Evolutionary conservation across 78 protist genomes (phyloP), one percentile per base, ranked within the genome.

Genomic region (Emiliania huxleyi): DNA sequence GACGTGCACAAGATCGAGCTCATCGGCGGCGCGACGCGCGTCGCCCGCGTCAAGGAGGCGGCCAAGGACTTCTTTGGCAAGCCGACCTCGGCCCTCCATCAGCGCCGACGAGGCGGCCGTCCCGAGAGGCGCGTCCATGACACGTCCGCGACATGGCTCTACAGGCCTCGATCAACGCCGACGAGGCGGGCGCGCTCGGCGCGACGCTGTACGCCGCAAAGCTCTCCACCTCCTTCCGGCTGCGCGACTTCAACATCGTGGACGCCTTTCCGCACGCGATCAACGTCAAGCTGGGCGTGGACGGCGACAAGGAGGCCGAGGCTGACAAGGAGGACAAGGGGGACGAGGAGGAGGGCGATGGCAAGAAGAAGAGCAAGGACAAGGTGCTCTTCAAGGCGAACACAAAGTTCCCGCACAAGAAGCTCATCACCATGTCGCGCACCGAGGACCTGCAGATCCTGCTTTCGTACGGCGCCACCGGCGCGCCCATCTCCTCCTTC

Each of bases 171-270:
- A 2, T 75, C 85, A 75, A 75, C 85, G 85, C 37, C 85, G 85
- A 75, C 45, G 85, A 75, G 46, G 85, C 85, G 45, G 44, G n/a
- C 46, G 85, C 85, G 46, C 46, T 75, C 85, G 85, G 85, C 26
- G 85, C 85, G n/a, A 40, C 85, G 45, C 85, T 75, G 45, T 75
- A 38, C 85, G 85, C 85, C 45, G 85, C 85, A 5, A 75, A 75
- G 85, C 44, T 75, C n/a, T 75, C 85, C 45, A 75, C 85, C 11
- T 75, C 85, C 22, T 75, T 75, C 85, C 85, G 85, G 45, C 22
- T 75, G 45, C 85, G 85, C 48, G 85, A 75, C 21, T 75, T 75
- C 22, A 5, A 4, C 11, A 40, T 75, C 46, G 40, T 0, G 46
- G 85, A 75, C 26, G 23, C 22, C 85, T 75, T 18, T n/a, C 85